Conservation (phyloP, 768 basidiomycete species). For the Gautieria morchelliformis region DNA sequence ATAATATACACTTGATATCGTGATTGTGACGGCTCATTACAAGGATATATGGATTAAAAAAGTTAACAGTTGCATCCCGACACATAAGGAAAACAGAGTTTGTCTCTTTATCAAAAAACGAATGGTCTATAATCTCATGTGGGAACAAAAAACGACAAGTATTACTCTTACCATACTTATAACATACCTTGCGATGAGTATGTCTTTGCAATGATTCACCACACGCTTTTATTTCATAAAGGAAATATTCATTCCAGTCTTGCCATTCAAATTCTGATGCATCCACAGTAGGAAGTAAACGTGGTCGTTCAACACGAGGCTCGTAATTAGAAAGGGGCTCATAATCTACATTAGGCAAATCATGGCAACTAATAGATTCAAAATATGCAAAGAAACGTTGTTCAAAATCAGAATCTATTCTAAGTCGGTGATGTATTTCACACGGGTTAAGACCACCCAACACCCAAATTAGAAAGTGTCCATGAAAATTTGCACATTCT, state of each 20-base stretch:
- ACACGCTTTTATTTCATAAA: slow-evolving; percentile 13
- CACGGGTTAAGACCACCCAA: slow-evolving; percentile 24
- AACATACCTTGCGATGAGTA: slow-evolving; percentile 16
- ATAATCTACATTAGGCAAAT: slow-evolving; percentile 16
- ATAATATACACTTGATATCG: slow-evolving; percentile 26
- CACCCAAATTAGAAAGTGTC: slow-evolving; percentile 34
- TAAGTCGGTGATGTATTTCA: slow-evolving; percentile 15
- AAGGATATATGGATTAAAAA: slow-evolving; percentile 24
- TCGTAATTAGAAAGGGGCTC: slow-evolving; percentile 12
- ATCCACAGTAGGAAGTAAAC: slow-evolving; percentile 1
- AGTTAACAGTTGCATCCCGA: slow-evolving; percentile 22
- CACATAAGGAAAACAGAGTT: slow-evolving; percentile 24
- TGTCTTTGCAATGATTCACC: slow-evolving; percentile 18
- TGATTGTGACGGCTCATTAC: slow-evolving; percentile 27
- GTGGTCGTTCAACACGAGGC: slow-evolving; percentile 18
- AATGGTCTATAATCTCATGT: slow-evolving; percentile 21
- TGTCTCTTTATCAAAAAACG: slow-evolving; percentile 20
- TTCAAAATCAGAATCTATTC: slow-evolving; percentile 12
- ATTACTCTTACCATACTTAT: slow-evolving; percentile 22
- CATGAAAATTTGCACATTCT: slow-evolving; percentile 30
- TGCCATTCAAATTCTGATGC: background rate
- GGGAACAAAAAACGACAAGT: slow-evolving; percentile 25
- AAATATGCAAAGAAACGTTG: slow-evolving; percentile 15
- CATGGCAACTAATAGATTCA: slow-evolving; percentile 19
- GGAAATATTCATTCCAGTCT: slow-evolving; percentile 11